Evolutionary conservation across 2,329 filamentous ascomycete genomes (phyloP).

Genomic region (Ceratocystis eucalypticola): DNA sequence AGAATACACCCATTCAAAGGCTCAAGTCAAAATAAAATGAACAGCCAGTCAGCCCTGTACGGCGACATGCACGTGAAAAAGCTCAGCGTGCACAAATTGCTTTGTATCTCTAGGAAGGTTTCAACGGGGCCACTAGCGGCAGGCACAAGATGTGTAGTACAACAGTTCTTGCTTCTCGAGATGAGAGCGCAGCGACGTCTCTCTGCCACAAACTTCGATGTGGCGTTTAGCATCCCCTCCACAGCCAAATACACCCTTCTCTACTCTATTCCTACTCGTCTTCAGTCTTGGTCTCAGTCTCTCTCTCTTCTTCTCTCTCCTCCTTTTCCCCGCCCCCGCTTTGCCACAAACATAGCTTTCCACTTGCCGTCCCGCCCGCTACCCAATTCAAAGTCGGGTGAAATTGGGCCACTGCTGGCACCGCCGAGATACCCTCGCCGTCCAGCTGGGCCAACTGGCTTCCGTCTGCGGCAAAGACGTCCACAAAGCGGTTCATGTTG

Average conservation of each 20-base stretch:
- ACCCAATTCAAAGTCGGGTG: slow-evolving; percentile 85
- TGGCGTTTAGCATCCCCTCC: not conserved
- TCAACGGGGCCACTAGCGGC: too few species aligned
- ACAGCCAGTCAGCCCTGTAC: too few species aligned
- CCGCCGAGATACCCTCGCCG: slow-evolving; percentile 82
- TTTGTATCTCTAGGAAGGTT: too few species aligned
- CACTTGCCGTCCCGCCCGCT: slow-evolving; percentile 77
- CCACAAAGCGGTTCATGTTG: slow-evolving; percentile 96
- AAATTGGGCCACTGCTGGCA: slow-evolving; percentile 83
- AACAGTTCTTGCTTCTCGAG: too few species aligned
- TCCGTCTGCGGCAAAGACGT: slow-evolving; percentile 70
- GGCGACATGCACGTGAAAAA: too few species aligned
- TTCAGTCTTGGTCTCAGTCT: not conserved
- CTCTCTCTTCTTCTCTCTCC: not conserved
- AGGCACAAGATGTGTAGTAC: too few species aligned
- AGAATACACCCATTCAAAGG: too few species aligned
- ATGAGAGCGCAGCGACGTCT: too few species aligned
- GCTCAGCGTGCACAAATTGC: too few species aligned
- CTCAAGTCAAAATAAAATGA: too few species aligned
- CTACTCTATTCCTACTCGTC: not conserved
- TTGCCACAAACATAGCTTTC: slow-evolving; percentile 77
- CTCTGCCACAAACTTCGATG: not conserved
- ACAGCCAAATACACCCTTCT: not conserved
- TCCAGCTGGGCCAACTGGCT: slow-evolving; percentile 79
- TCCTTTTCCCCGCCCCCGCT: not conserved